Evolutionary conservation across 2,329 filamentous ascomycete species (phyloP).

Genomic region (Arthrobotrys entomopaga): DNA sequence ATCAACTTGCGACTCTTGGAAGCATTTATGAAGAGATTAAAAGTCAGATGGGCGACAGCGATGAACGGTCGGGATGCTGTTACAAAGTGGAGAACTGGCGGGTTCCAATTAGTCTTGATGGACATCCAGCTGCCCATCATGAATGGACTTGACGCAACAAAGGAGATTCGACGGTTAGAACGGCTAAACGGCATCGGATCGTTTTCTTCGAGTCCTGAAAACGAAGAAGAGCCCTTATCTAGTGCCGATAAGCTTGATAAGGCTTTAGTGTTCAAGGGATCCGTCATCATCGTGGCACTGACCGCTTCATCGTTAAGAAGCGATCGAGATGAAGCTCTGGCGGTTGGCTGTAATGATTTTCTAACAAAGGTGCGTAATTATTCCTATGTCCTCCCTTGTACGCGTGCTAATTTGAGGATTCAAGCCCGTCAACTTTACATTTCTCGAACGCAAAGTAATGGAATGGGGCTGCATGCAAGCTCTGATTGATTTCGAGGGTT

Average conservation of each 20-base stretch:
- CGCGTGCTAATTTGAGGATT: slow-evolving; percentile 45
- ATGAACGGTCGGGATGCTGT: slow-evolving; percentile 95
- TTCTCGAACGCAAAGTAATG: slow-evolving; percentile 96
- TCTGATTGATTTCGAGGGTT: slow-evolving; percentile 96
- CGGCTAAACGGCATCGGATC: slow-evolving; percentile 91
- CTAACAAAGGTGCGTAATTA: slow-evolving; percentile 79
- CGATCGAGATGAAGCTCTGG: slow-evolving; percentile 92
- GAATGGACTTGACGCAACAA: slow-evolving; percentile 92
- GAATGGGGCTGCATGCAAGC: slow-evolving; percentile 99
- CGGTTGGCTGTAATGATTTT: slow-evolving; percentile 97
- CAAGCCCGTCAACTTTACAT: slow-evolving; percentile 95
- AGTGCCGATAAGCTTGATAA: slow-evolving; percentile 72
- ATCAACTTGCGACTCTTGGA: slow-evolving; percentile 95
- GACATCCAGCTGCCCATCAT: slow-evolving; percentile 97
- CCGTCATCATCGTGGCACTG: slow-evolving; percentile 95
- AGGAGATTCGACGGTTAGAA: slow-evolving; percentile 90
- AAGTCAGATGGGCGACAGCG: slow-evolving; percentile 96
- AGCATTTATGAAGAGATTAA: slow-evolving; percentile 93
- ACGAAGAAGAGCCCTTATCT: slow-evolving; percentile 63
- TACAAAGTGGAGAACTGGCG: slow-evolving; percentile 88
- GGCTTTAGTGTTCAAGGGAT: slow-evolving; percentile 84
- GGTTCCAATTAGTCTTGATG: slow-evolving; percentile 97
- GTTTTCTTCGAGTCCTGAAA: slow-evolving; percentile 71
- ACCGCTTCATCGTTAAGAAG: slow-evolving; percentile 94
- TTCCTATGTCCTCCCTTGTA: slow-evolving; percentile 57